Evolutionary conservation across 2,329 filamentous ascomycete genomes (phyloP).

Genomic region (Fusarium subtropicale): DNA sequence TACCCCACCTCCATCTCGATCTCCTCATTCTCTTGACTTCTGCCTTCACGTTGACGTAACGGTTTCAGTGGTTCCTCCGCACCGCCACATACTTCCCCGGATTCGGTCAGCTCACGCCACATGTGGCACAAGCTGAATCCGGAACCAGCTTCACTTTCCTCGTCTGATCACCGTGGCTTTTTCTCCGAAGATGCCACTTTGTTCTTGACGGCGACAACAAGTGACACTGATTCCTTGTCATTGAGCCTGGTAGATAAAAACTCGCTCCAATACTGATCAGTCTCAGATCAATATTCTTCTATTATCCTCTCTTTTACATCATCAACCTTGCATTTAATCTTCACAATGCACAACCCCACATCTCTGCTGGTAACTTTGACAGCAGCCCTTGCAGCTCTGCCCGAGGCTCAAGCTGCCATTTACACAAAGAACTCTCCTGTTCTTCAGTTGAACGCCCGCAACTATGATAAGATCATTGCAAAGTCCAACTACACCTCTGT

Average conservation of each 20-base stretch:
- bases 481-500: constrained; percentile 94
- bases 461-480: constrained; percentile 84
- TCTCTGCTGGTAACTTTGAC: constrained; percentile 58
- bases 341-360: constrained; percentile 65
- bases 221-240: constrained; percentile 18
- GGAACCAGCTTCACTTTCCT: constrained; percentile 31
- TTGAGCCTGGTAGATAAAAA: constrained; percentile 22
- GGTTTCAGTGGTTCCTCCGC: constrained; percentile 3
- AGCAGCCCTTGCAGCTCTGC: constrained; percentile 73
- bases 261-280: not conserved
- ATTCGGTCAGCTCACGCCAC: constrained; percentile 37
- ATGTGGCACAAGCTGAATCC: constrained; percentile 42
- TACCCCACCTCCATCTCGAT: constrained; percentile 29
- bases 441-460: constrained; percentile 81
- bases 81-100: constrained; percentile 38
- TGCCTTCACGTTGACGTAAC: constrained; percentile 35
- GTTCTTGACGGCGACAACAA: constrained; percentile 29
- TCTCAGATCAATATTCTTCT: not conserved
- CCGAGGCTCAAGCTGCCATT: constrained; percentile 75
- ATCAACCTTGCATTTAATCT: not conserved
- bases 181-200: constrained; percentile 49
- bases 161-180: constrained; percentile 49
- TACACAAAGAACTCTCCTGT: constrained; percentile 92
- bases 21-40: constrained; percentile 21
- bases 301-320: not conserved